These are phyloP conservation scores for Raphanus raphanistrum DNA, from an alignment of 345 rosid genomes.

Conservation along the genomic window DNA sequence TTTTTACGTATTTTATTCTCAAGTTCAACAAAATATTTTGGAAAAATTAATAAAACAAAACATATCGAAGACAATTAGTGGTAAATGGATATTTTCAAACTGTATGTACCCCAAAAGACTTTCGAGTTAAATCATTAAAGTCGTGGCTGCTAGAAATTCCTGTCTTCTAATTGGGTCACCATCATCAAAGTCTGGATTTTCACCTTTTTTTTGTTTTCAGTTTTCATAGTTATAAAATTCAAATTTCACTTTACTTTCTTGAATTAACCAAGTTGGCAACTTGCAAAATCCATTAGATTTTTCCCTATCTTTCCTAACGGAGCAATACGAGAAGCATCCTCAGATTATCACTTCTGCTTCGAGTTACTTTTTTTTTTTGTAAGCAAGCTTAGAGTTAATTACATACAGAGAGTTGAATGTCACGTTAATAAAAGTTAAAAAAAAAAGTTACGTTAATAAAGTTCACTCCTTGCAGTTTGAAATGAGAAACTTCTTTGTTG, in stretches of 20 bases:
- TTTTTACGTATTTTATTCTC: too few species aligned
- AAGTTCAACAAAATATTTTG: not conserved
- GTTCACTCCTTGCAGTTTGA: not conserved
- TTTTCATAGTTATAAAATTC: not conserved
- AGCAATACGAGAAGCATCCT: conserved; percentile 26
- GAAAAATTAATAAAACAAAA: too few species aligned
- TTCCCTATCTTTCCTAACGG: conserved; percentile 26
- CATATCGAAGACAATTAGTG: not conserved
- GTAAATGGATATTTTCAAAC: not conserved
- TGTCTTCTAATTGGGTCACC: conserved; percentile 17
- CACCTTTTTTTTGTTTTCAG: not conserved
- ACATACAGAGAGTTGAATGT: not conserved
- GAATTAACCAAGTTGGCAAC: conserved; percentile 31
- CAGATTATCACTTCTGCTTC: not conserved
- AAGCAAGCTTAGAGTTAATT: not conserved
- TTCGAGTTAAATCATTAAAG: conserved; percentile 13
- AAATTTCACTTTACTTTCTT: not conserved
- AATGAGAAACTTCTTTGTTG: not conserved
- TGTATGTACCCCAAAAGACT: not conserved
- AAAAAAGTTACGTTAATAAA: not conserved
- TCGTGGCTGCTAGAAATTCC: conserved; percentile 5
- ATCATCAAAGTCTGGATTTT: conserved; percentile 22
- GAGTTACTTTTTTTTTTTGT: not conserved
- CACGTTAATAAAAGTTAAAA: too few species aligned
- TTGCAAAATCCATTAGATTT: conserved; percentile 32